phyloP scores from a whole-genome alignment of 2,329 filamentous ascomycete genomes.

The Remersonia thermophila region DNA sequence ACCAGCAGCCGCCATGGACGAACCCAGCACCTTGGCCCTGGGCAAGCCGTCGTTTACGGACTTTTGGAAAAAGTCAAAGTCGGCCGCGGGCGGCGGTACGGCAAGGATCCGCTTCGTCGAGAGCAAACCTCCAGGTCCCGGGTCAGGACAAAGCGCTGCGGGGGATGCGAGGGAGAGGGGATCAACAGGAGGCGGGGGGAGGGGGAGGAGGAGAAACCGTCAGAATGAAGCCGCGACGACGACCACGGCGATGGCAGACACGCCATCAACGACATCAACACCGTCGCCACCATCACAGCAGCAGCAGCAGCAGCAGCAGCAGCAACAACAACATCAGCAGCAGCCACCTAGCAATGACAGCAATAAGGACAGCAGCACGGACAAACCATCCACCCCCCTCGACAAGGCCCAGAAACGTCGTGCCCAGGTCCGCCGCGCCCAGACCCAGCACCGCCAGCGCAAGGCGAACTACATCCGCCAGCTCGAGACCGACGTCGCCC shows the following conservation, averaged over 20 bases:
- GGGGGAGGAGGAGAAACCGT: too few species aligned
- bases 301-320: background rate
- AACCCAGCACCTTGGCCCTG: too few species aligned
- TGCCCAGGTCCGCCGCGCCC: constrained; percentile 40
- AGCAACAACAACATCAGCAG: background rate
- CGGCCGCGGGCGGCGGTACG: constrained; percentile 19
- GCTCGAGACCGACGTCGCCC: constrained; percentile 38
- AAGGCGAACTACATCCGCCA: constrained; percentile 43
- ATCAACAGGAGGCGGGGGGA: too few species aligned
- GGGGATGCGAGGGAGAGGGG: background rate
- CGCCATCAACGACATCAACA: too few species aligned
- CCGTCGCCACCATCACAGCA: too few species aligned
- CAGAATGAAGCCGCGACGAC: too few species aligned
- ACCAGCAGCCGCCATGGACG: too few species aligned
- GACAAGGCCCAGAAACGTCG: constrained; percentile 36
- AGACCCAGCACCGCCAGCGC: constrained; percentile 43
- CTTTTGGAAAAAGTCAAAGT: constrained; percentile 35
- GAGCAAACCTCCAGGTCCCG: constrained; percentile 6
- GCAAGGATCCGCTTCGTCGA: constrained; percentile 26
- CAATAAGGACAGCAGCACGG: background rate
- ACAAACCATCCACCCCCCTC: constrained; percentile 9
- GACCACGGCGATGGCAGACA: too few species aligned
- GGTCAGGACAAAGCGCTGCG: background rate
- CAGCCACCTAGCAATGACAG: background rate
- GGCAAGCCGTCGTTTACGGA: constrained; percentile 33